These are phyloP conservation scores for Tolypocladium tundrense DNA, from an alignment of 2,329 filamentous ascomycete genomes.

Conservation along the genomic window DNA sequence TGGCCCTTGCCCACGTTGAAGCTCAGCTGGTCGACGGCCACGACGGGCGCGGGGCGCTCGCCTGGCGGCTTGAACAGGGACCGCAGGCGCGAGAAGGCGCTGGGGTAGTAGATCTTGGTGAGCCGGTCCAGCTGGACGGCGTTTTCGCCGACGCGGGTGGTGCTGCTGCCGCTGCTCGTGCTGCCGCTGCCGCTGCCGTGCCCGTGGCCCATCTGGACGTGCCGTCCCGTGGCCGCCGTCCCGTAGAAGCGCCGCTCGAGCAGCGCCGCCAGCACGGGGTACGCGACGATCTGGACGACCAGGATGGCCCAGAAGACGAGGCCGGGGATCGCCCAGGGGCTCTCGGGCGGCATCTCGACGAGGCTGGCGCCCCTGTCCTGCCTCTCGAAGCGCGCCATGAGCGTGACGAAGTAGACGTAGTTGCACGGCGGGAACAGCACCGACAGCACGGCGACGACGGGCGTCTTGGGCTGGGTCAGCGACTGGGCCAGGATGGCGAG, in stretches of 20 bases:
- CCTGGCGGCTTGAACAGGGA: conserved; percentile 22
- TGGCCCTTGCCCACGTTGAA: conserved; percentile 66
- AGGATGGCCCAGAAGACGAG: conserved; percentile 71
- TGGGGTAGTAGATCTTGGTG: conserved; percentile 67
- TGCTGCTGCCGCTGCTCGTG: background rate
- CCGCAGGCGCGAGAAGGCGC: conserved; percentile 45
- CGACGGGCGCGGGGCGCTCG: conserved; percentile 47
- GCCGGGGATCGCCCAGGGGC: conserved; percentile 59
- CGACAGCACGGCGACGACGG: conserved; percentile 57
- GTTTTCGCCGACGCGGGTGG: conserved; percentile 17
- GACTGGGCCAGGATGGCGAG: conserved; percentile 78
- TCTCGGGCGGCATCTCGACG: conserved; percentile 48
- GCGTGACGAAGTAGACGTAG: conserved; percentile 70
- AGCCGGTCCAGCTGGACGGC: conserved; percentile 65
- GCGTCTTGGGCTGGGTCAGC: conserved; percentile 50
- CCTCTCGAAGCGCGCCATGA: conserved; percentile 67
- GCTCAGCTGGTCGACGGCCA: conserved; percentile 68
- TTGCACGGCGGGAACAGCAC: conserved; percentile 80
- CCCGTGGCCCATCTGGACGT: conserved; percentile 28
- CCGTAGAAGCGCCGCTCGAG: conserved; percentile 69
- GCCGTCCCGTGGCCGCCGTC: conserved; percentile 55
- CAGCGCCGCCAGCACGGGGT: conserved; percentile 63
- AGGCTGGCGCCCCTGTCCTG: conserved; percentile 51
- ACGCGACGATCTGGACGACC: conserved; percentile 66
- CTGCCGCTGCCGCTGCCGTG: conserved; percentile 2